These are phyloP conservation scores for Dactylellina sp. DNA, from an alignment of 2,329 filamentous ascomycete genomes.

Conservation along the genomic window DNA sequence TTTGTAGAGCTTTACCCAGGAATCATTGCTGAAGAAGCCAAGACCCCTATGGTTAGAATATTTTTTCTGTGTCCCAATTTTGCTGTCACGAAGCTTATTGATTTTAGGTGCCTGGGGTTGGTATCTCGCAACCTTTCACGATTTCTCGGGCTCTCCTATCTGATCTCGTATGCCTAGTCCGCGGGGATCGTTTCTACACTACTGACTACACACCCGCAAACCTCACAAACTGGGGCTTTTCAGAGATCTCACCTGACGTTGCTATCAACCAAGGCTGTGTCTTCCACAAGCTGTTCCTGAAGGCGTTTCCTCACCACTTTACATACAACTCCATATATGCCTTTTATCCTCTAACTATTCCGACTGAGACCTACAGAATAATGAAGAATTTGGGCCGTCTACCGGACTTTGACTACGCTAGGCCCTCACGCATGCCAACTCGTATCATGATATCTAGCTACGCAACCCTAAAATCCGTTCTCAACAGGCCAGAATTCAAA, in stretches of 20 bases:
- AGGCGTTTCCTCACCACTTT: constrained; percentile 84
- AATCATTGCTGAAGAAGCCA: constrained; percentile 79
- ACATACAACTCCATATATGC: constrained; percentile 81
- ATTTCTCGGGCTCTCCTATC: constrained; percentile 81
- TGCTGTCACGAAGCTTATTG: background rate
- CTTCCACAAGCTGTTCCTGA: constrained; percentile 84
- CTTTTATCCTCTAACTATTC: constrained; percentile 78
- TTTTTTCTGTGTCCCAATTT: background rate
- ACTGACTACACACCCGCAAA: constrained; percentile 77
- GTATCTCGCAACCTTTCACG: constrained; percentile 80
- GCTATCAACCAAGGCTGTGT: constrained; percentile 83
- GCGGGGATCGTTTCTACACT: constrained; percentile 83
- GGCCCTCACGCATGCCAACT: constrained; percentile 69
- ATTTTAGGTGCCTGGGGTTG: constrained; percentile 71
- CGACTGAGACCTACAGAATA: constrained; percentile 78
- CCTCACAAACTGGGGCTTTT: constrained; percentile 86
- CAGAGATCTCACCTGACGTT: constrained; percentile 78
- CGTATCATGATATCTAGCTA: constrained; percentile 72
- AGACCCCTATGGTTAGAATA: constrained; percentile 73
- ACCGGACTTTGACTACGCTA: constrained; percentile 75
- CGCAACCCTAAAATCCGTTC: constrained; percentile 71
- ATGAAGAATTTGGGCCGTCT: constrained; percentile 75
- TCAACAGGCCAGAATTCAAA: constrained; percentile 73
- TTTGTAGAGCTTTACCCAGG: constrained; percentile 84
- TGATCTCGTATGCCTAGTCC: constrained; percentile 81